Evolutionary conservation across 2,329 filamentous ascomycete species (phyloP).

Genomic region (Fonsecaea multimorphosa): DNA sequence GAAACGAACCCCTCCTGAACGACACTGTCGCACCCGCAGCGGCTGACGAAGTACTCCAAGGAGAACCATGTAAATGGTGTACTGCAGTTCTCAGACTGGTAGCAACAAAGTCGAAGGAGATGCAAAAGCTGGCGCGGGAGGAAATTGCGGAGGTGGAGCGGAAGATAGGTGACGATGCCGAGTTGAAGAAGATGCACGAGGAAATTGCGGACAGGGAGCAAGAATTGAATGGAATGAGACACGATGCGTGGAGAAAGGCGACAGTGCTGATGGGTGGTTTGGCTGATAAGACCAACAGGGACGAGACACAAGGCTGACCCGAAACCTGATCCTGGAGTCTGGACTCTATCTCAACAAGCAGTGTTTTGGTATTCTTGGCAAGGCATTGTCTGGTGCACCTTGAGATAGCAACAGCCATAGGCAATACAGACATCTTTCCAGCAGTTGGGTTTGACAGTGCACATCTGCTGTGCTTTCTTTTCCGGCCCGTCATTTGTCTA

Average conservation of each 20-base stretch:
- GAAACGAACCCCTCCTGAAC: slow-evolving; percentile 2
- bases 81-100: slow-evolving; percentile 27
- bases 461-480: too few relatives aligned
- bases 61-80: slow-evolving; percentile 26
- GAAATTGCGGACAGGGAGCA: slow-evolving; percentile 18
- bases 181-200: slow-evolving; percentile 24
- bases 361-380: neutral
- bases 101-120: slow-evolving; percentile 33
- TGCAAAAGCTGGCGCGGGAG: slow-evolving; percentile 24
- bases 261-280: slow-evolving; percentile 12
- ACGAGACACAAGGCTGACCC: neutral
- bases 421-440: neutral
- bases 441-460: neutral
- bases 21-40: slow-evolving; percentile 9
- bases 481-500: too few relatives aligned
- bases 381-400: neutral
- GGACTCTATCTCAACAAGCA: neutral
- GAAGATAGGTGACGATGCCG: slow-evolving; percentile 17
- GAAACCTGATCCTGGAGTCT: neutral
- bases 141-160: slow-evolving; percentile 24
- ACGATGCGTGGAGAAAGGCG: slow-evolving; percentile 24
- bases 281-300: neutral
- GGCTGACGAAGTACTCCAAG: neutral
- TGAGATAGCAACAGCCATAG: neutral
- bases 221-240: slow-evolving; percentile 26